Base-by-base conservation (phyloP, 495 filamentous ascomycete genomes). In the Trichoderma gamsii region DNA sequence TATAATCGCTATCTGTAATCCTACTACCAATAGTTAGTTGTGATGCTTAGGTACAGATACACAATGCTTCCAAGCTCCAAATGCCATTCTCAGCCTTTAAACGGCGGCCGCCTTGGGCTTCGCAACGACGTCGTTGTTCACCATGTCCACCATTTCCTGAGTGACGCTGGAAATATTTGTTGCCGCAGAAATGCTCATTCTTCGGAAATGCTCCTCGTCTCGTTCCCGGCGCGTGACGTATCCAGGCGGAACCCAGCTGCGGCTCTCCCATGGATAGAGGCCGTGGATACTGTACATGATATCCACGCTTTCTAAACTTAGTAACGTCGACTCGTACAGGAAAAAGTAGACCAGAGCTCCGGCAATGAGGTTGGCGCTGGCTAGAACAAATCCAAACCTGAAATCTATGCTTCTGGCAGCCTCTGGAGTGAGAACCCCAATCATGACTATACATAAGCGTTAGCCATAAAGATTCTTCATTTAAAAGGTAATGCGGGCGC, bases 401-500 rank as follows among this genome's bases (percentile, higher is more conserved):
- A 87, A 94, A 69, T 86, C 81, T 71, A 96, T 93, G 44, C 84
- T 81, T 23, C 75, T 75, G 49, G 82, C 86, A 73, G 92, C 91
- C 76, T 90, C 88, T 8, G 91, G 90, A 2, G 91, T 92, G 80
- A 93, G 90, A 83, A 95, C 92, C 13, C 87, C 87, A 72, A 95
- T 87, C 71, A 94, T 76, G 82, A 94, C 75, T 76, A 25, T 8
- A 12, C 3, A 4, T 16, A 29, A 23, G 1, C n/a, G 56, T 61
- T 21, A 61, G 56, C n/a, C 4, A 16, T 15, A 25, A 32, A 0
- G 23, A 21, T 35, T 2, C 15, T 64, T 9, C n/a, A 66, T 63
- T 46, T 44, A 9, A 32, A 46, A 16, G n/a, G 3, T n/a, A 16
- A 7, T 46, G 16, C 12, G 18, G 12, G 12, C 9, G 41, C 29